These are phyloP conservation scores for Dacryopinax spathularia DNA, from an alignment of 768 basidiomycete genomes.

Conservation along the genomic window DNA sequence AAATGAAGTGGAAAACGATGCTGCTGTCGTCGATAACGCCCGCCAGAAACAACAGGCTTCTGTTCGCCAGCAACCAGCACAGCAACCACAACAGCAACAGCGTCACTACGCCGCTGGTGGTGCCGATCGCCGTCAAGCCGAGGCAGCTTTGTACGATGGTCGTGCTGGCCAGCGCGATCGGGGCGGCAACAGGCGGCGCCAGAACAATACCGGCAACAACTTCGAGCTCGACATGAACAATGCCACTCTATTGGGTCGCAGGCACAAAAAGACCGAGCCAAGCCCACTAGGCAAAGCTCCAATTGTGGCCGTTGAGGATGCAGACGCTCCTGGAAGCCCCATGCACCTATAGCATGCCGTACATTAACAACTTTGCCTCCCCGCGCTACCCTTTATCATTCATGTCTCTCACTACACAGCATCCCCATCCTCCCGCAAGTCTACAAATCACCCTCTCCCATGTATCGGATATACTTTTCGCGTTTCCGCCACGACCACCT, in stretches of 20 bases:
- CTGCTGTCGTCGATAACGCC: conserved; percentile 38
- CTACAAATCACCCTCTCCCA: not conserved
- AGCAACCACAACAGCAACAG: conserved; percentile 18
- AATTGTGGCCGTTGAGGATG: not conserved
- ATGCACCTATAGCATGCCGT: not conserved
- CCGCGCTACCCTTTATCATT: not conserved
- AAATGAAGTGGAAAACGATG: conserved; percentile 37
- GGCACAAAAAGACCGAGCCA: not conserved
- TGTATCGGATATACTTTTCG: not conserved
- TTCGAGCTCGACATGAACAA: conserved; percentile 82
- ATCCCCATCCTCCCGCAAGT: not conserved
- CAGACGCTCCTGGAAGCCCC: not conserved
- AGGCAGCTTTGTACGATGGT: conserved; percentile 41
- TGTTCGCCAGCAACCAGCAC: not conserved
- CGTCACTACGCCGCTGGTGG: conserved; percentile 26
- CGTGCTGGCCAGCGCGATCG: conserved; percentile 58
- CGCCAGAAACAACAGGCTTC: not conserved
- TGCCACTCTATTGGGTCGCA: conserved; percentile 63
- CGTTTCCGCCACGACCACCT: not conserved
- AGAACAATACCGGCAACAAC: conserved; percentile 14
- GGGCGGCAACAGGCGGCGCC: conserved; percentile 22
- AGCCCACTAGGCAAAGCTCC: not conserved
- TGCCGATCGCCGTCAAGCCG: conserved; percentile 29
- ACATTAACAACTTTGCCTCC: not conserved
- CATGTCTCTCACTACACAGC: not conserved